These are phyloP conservation scores for Metschnikowia matae DNA, from an alignment of 805 yeast genomes.

Conservation along the genomic window DNA sequence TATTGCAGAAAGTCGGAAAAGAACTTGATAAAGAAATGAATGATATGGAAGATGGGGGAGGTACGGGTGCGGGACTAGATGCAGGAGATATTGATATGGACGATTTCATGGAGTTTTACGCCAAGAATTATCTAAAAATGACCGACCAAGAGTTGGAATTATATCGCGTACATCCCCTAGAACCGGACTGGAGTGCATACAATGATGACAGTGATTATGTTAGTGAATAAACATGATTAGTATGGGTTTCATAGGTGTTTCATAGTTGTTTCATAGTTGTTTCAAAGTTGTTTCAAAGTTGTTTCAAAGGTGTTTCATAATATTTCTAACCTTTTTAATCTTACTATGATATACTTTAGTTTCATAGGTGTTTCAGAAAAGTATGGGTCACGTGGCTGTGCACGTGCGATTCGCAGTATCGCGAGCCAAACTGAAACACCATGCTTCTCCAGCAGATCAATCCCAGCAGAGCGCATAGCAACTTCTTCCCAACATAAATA, in stretches of 20 bases:
- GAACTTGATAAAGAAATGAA: neutral
- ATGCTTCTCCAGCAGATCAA: neutral
- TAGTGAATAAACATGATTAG: neutral
- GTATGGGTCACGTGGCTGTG: neutral
- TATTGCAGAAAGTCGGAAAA: neutral
- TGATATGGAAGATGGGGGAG: neutral
- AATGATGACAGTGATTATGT: constrained; percentile 14
- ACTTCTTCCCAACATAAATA: neutral
- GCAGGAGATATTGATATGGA: constrained; percentile 11
- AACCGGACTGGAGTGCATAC: constrained; percentile 11
- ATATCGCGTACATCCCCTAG: constrained; percentile 3
- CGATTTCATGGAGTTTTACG: constrained; percentile 15
- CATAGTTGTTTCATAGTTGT: no score
- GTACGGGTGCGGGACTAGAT: neutral
- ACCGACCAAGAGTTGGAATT: constrained; percentile 6
- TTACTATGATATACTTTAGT: no score
- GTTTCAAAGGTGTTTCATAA: no score
- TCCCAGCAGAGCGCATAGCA: neutral
- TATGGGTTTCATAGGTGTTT: no score
- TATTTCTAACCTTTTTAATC: no score
- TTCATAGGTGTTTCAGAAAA: neutral
- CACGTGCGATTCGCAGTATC: neutral
- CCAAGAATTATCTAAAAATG: constrained; percentile 9
- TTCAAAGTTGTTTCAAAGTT: no score
- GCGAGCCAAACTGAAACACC: neutral